Percentiles rank a stretch among this genome's conserved stretches.
phyloP scores from a whole-genome alignment of 352 stramenopile genomes.

The Globisporangium mamillatum region DNA sequence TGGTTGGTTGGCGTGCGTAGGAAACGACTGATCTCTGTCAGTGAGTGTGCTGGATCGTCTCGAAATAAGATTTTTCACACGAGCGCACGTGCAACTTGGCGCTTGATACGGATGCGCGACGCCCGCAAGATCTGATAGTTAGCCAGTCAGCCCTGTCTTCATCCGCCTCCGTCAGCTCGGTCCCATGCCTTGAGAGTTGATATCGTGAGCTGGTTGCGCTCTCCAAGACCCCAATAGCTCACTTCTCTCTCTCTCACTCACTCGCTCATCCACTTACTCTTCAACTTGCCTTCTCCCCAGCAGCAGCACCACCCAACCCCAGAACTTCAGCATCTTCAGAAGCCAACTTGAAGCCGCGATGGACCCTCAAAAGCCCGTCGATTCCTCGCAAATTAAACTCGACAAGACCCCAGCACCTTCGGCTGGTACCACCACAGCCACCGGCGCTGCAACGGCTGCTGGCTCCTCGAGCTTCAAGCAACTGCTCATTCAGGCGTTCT shows the following conservation, averaged over 20 bases:
- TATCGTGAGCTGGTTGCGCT: too few species aligned
- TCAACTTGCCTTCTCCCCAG: conserved; percentile 1
- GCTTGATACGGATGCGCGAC: too few species aligned
- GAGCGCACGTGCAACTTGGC: too few species aligned
- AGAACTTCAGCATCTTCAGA: conserved; percentile 7
- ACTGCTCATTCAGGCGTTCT: conserved; percentile 27
- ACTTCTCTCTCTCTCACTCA: too few species aligned
- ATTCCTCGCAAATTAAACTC: conserved; percentile 47
- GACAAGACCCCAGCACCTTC: conserved; percentile 15
- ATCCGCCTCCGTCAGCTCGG: too few species aligned
- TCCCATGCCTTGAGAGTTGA: too few species aligned
- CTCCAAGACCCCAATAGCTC: too few species aligned
- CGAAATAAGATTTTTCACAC: background rate
- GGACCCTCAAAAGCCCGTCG: conserved; percentile 31
- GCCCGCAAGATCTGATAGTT: too few species aligned
- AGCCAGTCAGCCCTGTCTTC: too few species aligned
- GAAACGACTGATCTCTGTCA: background rate
- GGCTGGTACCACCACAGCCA: background rate
- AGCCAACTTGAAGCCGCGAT: conserved; percentile 20
- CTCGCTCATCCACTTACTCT: background rate
- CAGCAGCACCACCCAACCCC: background rate
- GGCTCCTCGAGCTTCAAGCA: conserved; percentile 12
- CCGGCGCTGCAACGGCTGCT: background rate
- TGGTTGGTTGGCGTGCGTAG: background rate
- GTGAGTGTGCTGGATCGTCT: background rate